A percentile compares a stretch with the other conserved stretches of the same genome.
These are phyloP conservation scores for Chlorella sorokiniana DNA, from an alignment of 139 green algal species.

Conservation along the genomic window DNA sequence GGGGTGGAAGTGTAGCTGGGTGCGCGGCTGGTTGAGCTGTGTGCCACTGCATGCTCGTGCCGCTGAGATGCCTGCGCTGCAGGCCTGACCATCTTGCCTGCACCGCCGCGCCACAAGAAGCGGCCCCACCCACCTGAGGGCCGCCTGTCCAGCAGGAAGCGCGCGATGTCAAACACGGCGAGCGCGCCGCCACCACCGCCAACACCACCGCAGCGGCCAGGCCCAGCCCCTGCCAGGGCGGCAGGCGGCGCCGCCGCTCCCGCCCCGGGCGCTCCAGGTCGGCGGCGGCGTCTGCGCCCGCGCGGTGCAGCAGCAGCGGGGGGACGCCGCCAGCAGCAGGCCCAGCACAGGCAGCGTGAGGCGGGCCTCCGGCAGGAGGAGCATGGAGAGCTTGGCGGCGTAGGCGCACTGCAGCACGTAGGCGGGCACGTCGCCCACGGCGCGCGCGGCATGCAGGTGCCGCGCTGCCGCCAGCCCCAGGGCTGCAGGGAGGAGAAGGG, in stretches of 20 bases:
- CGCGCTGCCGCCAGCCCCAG: slow-evolving; percentile 66
- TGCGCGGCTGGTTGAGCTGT: neutral
- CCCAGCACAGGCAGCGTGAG: slow-evolving; percentile 49
- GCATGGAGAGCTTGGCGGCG: slow-evolving; percentile 84
- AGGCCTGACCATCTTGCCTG: neutral
- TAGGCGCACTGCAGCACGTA: slow-evolving; percentile 76
- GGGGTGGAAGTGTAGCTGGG: too few species aligned
- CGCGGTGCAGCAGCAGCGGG: slow-evolving; percentile 60
- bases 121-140: slow-evolving; percentile 49
- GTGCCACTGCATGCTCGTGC: neutral
- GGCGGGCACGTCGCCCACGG: slow-evolving; percentile 15
- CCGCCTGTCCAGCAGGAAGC: slow-evolving; percentile 53
- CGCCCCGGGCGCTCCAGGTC: neutral
- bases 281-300: neutral
- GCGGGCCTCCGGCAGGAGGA: slow-evolving; percentile 77
- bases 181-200: slow-evolving; percentile 76
- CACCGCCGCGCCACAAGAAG: neutral
- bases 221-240: slow-evolving; percentile 58
- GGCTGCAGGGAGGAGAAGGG: neutral
- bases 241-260: slow-evolving; percentile 41
- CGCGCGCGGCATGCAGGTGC: slow-evolving; percentile 22
- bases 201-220: slow-evolving; percentile 57
- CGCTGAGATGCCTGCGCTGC: too few species aligned
- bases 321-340: slow-evolving; percentile 55
- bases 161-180: slow-evolving; percentile 87